These are phyloP conservation scores for Hysterium pulicare DNA, from an alignment of 2,329 filamentous ascomycete species.

Conservation along the genomic window DNA sequence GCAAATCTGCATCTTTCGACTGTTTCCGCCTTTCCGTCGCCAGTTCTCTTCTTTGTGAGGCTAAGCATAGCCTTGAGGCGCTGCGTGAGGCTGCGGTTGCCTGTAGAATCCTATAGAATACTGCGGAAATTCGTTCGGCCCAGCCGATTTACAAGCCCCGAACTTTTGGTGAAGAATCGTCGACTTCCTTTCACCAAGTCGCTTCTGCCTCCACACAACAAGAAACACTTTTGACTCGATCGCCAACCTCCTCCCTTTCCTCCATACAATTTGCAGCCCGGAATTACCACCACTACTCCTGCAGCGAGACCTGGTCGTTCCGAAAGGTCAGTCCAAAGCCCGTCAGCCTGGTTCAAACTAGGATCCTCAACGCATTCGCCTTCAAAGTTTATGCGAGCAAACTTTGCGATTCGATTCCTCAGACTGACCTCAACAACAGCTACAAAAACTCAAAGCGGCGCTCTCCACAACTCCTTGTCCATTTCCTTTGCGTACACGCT, in stretches of 20 bases:
- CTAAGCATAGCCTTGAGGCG: constrained; percentile 7
- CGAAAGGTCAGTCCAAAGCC: background rate
- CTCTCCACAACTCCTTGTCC: no score
- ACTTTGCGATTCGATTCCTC: background rate
- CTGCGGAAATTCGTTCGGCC: constrained; percentile 36
- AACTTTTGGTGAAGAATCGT: constrained; percentile 1
- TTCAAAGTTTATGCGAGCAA: background rate
- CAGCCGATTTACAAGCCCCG: constrained; percentile 20
- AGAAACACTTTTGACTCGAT: background rate
- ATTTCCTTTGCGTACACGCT: background rate
- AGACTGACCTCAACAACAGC: no score
- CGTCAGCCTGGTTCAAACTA: constrained; percentile 3
- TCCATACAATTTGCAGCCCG: background rate
- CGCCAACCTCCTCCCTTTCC: background rate
- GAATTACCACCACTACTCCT: background rate
- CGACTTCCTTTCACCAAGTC: constrained; percentile 1
- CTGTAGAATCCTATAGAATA: constrained; percentile 34
- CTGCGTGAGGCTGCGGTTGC: constrained; percentile 24
- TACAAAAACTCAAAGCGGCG: no score
- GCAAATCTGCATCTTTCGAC: no score
- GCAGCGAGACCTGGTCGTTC: background rate
- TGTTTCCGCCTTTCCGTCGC: background rate
- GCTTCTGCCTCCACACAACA: background rate
- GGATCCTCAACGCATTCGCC: background rate
- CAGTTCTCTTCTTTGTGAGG: constrained; percentile 5